Conservation (phyloP, 2,329 filamentous ascomycete species). For the Diaporthe citrichinensis region DNA sequence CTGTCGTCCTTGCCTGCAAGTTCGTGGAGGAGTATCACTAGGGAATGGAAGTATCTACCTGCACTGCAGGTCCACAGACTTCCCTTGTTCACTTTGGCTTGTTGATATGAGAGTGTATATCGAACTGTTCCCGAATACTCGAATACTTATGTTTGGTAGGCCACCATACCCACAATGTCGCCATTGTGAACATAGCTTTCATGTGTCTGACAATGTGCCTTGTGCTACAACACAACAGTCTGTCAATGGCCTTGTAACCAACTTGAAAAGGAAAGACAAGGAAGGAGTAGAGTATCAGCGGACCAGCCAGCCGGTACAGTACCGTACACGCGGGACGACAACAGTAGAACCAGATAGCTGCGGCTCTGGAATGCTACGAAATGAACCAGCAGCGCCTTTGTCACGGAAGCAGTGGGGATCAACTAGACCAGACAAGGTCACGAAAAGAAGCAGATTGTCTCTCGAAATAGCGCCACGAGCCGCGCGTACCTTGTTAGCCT, state of each 20-base stretch:
- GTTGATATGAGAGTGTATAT: not conserved
- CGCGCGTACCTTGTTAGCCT: not conserved
- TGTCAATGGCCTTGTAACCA: not conserved
- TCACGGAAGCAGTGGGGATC: not conserved
- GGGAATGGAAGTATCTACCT: not conserved
- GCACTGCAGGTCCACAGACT: slow-evolving; percentile 1
- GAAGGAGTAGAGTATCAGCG: not conserved
- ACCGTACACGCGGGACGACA: not conserved
- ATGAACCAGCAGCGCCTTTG: not conserved
- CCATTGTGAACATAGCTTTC: not conserved
- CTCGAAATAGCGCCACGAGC: slow-evolving; percentile 24
- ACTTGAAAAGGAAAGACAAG: not conserved
- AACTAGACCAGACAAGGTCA: not conserved
- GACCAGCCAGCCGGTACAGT: not conserved
- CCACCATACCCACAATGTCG: no score
- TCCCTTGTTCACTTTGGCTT: not conserved
- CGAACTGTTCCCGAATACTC: not conserved
- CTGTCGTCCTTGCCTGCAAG: not conserved
- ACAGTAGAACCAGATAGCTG: not conserved
- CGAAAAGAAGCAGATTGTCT: not conserved
- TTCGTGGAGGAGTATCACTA: no score
- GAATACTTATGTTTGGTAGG: no score
- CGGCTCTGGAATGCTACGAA: slow-evolving; percentile 3
- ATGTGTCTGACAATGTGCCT: not conserved
- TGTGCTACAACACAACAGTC: not conserved